A percentile compares a stretch with the other conserved stretches of the same genome.
phyloP scores from a whole-genome alignment of 345 rosid genomes.

The Linum usitatissimum region DNA sequence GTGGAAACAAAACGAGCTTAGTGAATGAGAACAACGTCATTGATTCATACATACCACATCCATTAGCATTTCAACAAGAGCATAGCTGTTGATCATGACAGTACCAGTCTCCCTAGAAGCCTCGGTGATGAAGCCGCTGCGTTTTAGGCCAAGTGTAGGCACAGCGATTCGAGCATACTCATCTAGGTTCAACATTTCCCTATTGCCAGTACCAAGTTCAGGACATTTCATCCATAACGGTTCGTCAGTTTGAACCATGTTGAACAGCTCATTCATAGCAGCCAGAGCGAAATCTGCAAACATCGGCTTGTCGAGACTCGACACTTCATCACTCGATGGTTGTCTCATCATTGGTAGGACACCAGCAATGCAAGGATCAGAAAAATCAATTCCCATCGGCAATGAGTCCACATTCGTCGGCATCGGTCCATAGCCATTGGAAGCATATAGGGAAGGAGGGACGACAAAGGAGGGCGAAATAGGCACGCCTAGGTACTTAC shows the following conservation, averaged over 20 bases:
- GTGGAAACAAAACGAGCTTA: background rate
- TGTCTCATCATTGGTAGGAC: conserved; percentile 15
- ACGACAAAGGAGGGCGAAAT: conserved; percentile 20
- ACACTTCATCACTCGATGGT: conserved; percentile 7
- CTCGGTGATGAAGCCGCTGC: conserved; percentile 27
- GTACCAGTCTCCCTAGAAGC: conserved; percentile 50
- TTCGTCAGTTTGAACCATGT: conserved; percentile 36
- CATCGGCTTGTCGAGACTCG: conserved; percentile 25
- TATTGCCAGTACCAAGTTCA: conserved; percentile 23
- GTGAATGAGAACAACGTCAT: background rate
- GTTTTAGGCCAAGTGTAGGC: conserved; percentile 26
- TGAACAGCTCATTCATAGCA: conserved; percentile 52
- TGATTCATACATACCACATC: conserved; percentile 40
- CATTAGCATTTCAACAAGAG: conserved; percentile 57
- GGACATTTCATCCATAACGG: conserved; percentile 41
- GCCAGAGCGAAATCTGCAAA: conserved; percentile 40
- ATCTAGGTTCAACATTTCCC: conserved; percentile 36
- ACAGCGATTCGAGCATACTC: conserved; percentile 40
- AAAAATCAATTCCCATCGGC: conserved; percentile 23
- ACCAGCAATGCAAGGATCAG: conserved; percentile 7
- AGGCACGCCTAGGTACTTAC: conserved; percentile 49
- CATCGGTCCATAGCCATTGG: conserved; percentile 6
- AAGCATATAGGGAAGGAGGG: conserved; percentile 23
- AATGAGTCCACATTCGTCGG: conserved; percentile 2
- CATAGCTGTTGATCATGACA: conserved; percentile 39